These are phyloP conservation scores for Bidens hawaiensis DNA, from an alignment of 140 eudicot genomes.

Conservation along the genomic window DNA sequence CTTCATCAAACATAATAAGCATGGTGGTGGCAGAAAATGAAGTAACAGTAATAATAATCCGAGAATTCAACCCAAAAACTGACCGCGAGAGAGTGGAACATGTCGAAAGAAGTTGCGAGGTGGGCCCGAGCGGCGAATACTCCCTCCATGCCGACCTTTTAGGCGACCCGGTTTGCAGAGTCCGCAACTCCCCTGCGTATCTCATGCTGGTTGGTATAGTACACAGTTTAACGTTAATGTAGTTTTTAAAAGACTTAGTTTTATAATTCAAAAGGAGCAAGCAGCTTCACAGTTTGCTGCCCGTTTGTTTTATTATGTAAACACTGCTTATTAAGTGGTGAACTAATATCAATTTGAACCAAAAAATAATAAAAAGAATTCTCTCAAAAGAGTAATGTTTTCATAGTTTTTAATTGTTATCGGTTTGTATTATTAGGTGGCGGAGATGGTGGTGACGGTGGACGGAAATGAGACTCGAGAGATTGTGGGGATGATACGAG, in stretches of 20 bases:
- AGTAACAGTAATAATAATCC: conserved; percentile 19
- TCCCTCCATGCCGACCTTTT: conserved; percentile 81
- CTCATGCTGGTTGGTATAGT: conserved; percentile 92
- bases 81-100: conserved; percentile 55
- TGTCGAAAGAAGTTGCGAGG: conserved; percentile 79
- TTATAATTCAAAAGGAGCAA: too few species aligned
- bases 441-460: conserved; percentile 51
- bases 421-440: conserved; percentile 45
- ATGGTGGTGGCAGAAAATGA: conserved; percentile 30
- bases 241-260: too few species aligned
- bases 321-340: too few species aligned
- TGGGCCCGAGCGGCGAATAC: conserved; percentile 70
- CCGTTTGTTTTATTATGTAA: too few species aligned
- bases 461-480: conserved; percentile 32
- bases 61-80: conserved; percentile 51
- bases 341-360: too few species aligned
- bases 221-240: background rate
- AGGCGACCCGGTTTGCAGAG: conserved; percentile 91
- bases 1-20: background rate
- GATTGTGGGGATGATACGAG: conserved; percentile 91
- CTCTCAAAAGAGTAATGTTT: background rate
- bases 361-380: too few species aligned
- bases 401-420: background rate
- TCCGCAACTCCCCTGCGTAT: conserved; percentile 85
- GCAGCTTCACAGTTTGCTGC: too few species aligned